Conservation (phyloP, 176 grass and related monocot species). For the Aechmea fasciata region DNA sequence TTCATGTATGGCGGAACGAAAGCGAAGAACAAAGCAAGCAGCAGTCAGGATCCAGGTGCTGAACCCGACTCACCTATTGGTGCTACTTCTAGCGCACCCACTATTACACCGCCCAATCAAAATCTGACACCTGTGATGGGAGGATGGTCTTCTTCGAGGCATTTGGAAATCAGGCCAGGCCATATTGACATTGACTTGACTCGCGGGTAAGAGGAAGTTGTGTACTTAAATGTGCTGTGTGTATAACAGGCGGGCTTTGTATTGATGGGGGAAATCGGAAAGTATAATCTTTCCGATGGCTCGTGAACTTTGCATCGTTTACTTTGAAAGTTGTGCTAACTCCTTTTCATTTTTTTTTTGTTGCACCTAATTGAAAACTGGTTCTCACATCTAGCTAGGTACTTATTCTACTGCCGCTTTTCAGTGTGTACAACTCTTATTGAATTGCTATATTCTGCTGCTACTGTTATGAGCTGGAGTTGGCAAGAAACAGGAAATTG, state of each 20-base stretch:
- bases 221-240: not conserved
- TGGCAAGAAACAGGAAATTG: too few species aligned
- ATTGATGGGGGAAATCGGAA: too few species aligned
- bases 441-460: too few species aligned
- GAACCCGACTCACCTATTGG: not conserved
- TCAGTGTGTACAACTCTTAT: too few species aligned
- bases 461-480: too few species aligned
- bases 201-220: not conserved
- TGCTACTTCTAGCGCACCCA: not conserved
- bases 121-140: not conserved
- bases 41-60: slow-evolving; percentile 2
- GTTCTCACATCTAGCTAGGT: too few species aligned
- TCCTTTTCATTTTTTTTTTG: too few species aligned
- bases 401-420: too few species aligned
- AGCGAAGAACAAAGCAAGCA: slow-evolving; percentile 15
- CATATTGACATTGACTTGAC: not conserved
- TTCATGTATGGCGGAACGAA: slow-evolving; percentile 25
- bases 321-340: too few species aligned
- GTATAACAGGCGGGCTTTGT: not conserved
- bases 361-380: too few species aligned
- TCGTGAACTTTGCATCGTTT: too few species aligned
- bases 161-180: not conserved
- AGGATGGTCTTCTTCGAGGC: not conserved
- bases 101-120: not conserved
- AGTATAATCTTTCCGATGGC: too few species aligned